Conservation (phyloP, 768 basidiomycete genomes). For the Amanita rimosa region DNA sequence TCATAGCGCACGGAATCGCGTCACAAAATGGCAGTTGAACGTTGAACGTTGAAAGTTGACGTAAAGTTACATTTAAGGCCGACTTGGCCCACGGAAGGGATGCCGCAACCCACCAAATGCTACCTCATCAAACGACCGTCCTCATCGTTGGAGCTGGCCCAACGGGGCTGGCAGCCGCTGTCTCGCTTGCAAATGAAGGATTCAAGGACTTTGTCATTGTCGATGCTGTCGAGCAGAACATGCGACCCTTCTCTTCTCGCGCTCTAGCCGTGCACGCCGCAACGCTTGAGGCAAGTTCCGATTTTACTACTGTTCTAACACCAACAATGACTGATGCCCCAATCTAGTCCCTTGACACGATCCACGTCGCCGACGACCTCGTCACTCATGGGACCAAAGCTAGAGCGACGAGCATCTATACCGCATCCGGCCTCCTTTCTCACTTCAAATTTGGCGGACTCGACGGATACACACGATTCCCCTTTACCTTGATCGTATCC, state of each 20-base stretch:
- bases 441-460: constrained; percentile 22
- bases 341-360: constrained; percentile 31
- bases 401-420: constrained; percentile 14
- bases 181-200: constrained; percentile 32
- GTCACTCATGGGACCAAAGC: constrained; percentile 25
- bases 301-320: not conserved
- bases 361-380: constrained; percentile 28
- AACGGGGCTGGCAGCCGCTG: constrained; percentile 32
- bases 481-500: constrained; percentile 28
- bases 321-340: not conserved
- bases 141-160: constrained; percentile 46
- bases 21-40: too few species aligned
- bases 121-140: constrained; percentile 22
- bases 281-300: constrained; percentile 33
- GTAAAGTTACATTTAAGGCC: too few species aligned
- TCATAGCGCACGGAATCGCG: too few species aligned
- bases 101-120: constrained; percentile 1
- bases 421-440: constrained; percentile 18
- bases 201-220: constrained; percentile 31
- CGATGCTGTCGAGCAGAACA: constrained; percentile 22
- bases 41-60: too few species aligned
- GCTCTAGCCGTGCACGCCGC: constrained; percentile 38
- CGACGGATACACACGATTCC: constrained; percentile 28
- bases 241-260: constrained; percentile 20
- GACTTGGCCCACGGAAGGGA: too few species aligned